Base-by-base conservation (phyloP, 768 basidiomycete genomes). In the Kwoniella mangroviensis region DNA sequence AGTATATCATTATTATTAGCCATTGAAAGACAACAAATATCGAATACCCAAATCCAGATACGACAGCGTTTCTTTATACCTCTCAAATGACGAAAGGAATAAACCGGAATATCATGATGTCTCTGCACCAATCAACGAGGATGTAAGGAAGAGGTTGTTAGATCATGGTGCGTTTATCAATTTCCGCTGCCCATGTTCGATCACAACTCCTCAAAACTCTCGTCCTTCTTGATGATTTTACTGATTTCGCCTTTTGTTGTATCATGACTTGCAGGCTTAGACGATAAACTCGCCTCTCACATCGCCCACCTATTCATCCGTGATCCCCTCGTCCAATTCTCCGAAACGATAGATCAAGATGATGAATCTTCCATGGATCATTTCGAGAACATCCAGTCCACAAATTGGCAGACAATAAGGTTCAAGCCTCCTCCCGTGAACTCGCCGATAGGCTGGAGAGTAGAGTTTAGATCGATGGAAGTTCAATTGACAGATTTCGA, bases 341-440 rank as follows among this genome's bases (percentile, higher is more conserved):
- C 91, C 28, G 97, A 99, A 84, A 93, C 90, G 2, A 89, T 98
- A 66, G 87, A 95, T 78, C 94, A 96, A 83, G 93, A 98, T 79
- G 94, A 99, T 81, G 83, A 85, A 55, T 85, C 85, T 9, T 96
- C 93, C 69, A 92, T 88, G 70, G 97, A 98, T 81, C 97, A 99
- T 81, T 98, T 98, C 72, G 97, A 99, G 92, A 98, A 98, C 79
- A 90, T 99, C 26, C 97, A 99, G 88, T 98, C 97, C 2, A 99
- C 97, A 4, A 99, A 99, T 79, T 99, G 97, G 97, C 97, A 99
- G 84, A 98, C 97, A 0, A 86, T 99, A 41, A 89, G 97, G 58
- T 99, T 99, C 88, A 99, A 99, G 82, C 97, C 97, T 2, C 97
- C 97, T 13, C 96, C 97, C 28, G 90, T 92, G 4, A 90, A 92